phyloP scores from a whole-genome alignment of 306 rosid genomes.

The Quercus berberidifolia region DNA sequence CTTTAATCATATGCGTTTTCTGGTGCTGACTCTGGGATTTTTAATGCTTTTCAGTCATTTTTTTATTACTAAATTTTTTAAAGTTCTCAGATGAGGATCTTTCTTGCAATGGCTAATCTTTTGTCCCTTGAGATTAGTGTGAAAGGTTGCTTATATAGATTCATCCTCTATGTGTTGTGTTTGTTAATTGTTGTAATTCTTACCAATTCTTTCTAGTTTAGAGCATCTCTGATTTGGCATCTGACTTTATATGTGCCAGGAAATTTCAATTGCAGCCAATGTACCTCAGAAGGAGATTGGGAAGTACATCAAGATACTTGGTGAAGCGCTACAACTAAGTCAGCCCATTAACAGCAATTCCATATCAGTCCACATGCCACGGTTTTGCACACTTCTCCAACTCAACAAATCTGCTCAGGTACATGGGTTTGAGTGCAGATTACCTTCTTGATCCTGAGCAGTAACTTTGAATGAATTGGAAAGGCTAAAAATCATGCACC shows the following conservation, averaged over 20 bases:
- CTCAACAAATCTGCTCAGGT: slow-evolving; percentile 99
- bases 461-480: slow-evolving; percentile 5
- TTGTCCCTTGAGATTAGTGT: not conserved
- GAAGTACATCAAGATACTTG: slow-evolving; percentile 93
- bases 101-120: not conserved
- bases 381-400: slow-evolving; percentile 95
- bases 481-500: not conserved
- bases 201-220: not conserved
- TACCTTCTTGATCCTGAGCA: slow-evolving; percentile 5
- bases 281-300: slow-evolving; percentile 94
- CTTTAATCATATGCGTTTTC: not conserved
- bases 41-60: not conserved
- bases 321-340: slow-evolving; percentile 93
- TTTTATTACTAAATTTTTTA: not conserved
- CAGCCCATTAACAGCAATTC: slow-evolving; percentile 97
- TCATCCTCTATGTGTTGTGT: not conserved
- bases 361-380: slow-evolving; percentile 92
- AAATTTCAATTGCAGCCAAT: slow-evolving; percentile 94
- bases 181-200: not conserved
- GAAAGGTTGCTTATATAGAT: not conserved
- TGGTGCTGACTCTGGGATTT: not conserved
- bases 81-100: not conserved
- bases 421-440: slow-evolving; percentile 7
- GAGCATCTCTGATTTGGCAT: slow-evolving; percentile 20
- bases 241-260: slow-evolving; percentile 45